Conservation (phyloP, 2,329 filamentous ascomycete genomes). For the Aspergillus alliaceus region DNA sequence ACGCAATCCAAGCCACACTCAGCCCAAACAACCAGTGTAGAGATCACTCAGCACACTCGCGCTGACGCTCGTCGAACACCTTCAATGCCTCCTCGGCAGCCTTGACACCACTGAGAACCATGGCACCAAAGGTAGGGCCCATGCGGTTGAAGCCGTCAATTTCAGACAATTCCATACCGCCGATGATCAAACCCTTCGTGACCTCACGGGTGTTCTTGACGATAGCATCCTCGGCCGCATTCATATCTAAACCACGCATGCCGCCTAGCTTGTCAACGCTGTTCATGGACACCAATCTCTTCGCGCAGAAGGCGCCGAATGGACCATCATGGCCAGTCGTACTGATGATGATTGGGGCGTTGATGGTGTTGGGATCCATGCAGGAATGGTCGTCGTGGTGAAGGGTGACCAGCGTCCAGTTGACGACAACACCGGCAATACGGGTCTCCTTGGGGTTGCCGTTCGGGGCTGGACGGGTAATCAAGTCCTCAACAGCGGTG, state of each 20-base stretch:
- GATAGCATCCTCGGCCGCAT: slow-evolving; percentile 85
- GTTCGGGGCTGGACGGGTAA: slow-evolving; percentile 67
- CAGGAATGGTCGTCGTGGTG: slow-evolving; percentile 87
- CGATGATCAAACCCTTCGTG: slow-evolving; percentile 84
- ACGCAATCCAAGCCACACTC: not conserved
- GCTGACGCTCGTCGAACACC: slow-evolving; percentile 75
- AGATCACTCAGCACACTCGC: slow-evolving; percentile 63
- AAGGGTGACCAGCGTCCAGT: slow-evolving; percentile 90
- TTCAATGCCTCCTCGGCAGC: slow-evolving; percentile 82
- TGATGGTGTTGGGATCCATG: slow-evolving; percentile 98
- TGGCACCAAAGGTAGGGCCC: slow-evolving; percentile 86
- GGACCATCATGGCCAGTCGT: slow-evolving; percentile 90
- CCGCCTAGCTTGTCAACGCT: slow-evolving; percentile 79
- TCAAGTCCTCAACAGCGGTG: slow-evolving; percentile 86
- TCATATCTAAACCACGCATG: slow-evolving; percentile 94
- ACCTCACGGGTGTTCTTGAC: slow-evolving; percentile 90
- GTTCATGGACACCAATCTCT: slow-evolving; percentile 87
- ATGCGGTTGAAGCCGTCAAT: slow-evolving; percentile 90
- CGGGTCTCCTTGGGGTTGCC: slow-evolving; percentile 57
- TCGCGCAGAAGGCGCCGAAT: slow-evolving; percentile 87
- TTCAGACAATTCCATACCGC: slow-evolving; percentile 90
- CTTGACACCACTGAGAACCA: slow-evolving; percentile 85
- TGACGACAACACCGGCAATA: slow-evolving; percentile 87
- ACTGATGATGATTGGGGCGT: slow-evolving; percentile 81
- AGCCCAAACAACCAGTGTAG: not conserved